Base-by-base conservation (phyloP, 176 grass and related monocot genomes). In the Zoysia pacifica region DNA sequence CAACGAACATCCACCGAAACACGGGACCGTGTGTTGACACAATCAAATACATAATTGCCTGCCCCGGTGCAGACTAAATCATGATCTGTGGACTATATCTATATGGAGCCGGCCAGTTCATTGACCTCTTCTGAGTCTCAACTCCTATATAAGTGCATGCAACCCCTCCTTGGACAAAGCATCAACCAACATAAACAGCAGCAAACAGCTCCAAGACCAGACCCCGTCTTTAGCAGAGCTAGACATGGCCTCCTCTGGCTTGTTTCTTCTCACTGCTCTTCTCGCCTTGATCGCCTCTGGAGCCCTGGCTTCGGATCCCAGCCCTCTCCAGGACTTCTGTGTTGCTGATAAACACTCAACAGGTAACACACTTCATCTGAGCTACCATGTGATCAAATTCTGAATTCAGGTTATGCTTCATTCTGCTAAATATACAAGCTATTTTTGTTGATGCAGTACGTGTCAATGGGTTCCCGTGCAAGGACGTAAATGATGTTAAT, bases 391-490 rank as follows among this genome's bases (percentile, higher is more conserved):
- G 0, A 62, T 38, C 59, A 4, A 20, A 63, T 13, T 37, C 2
- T 63, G 35, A 38, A 47, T 47, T 47, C 8, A 7, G 5, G 1
- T 6, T 6, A 47, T 47, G 5, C 45, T 47, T 47, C 45, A 47
- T 47, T 45, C 45, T n/a, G 36, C 52, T 74, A 37, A 47, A 7
- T 6, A 50, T 19, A 3, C n/a, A 14, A 14, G 28, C 0, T 38
- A 39, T 28, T 16, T 58, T 54, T 9, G 5, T 68, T 51, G 6
- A 18, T 83, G 72, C 74, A 88, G 86, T 87, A 3, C 28, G 78
- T 16, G 77, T 86, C 5, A 86, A 81, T 51, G 84, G 77, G 11
- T 42, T 86, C 6, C 65, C 77, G 0, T 87, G 86, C 66, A 87
- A 79, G 58, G 49, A 68, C n/a, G 7, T 20, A 1, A 68, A 55